Evolutionary conservation across 78 protist species (phyloP), one percentile per base, ranked within the genome.

Genomic region (Pelomyxa schiedti): DNA sequence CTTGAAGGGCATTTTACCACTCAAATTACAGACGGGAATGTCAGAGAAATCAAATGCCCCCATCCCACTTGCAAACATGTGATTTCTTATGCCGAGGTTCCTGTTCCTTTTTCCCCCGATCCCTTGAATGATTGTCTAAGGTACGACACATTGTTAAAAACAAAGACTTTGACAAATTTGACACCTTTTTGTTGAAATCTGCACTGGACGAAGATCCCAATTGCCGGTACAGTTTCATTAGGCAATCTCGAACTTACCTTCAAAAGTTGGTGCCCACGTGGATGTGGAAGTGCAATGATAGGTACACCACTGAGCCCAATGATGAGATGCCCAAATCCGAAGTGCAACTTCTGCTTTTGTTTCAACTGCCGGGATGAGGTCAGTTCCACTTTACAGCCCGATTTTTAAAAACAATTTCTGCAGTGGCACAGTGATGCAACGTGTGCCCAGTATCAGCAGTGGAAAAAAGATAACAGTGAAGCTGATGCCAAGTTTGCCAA

Each of bases 401-500:
- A 16, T 24, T 47, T 16, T 47, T 16, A 16, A 24, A 47, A 47
- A 24, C 58, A n/a, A 16, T 16, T 16, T 16, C 32, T 47, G 16
- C 65, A 66, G 37, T 66, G 70, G 70, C 70, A 66, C 70, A 36
- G 64, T 8, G 70, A 66, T 9, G 70, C 28, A n/a, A 66, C 70
- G 9, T 66, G 70, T 9, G 58, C 16, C 64, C 37, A 66, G 70
- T 66, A 66, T 9, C 70, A 66, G 28, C 65, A 9, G 28, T 66
- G 70, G 70, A 66, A 66, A 36, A 9, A 22, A 22, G 70, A 66
- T n/a, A 66, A 66, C 70, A 29, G 9, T 9, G 70, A 66, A 9
- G 8, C 70, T 9, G 70, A 66, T 8, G 64, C 24, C n/a, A n/a
- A 36, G 30, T 66, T 66, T 9, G 9, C 16, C 24, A 16, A n/a